Conservation (phyloP, 768 basidiomycete genomes). For the Boletus rex-veris region DNA sequence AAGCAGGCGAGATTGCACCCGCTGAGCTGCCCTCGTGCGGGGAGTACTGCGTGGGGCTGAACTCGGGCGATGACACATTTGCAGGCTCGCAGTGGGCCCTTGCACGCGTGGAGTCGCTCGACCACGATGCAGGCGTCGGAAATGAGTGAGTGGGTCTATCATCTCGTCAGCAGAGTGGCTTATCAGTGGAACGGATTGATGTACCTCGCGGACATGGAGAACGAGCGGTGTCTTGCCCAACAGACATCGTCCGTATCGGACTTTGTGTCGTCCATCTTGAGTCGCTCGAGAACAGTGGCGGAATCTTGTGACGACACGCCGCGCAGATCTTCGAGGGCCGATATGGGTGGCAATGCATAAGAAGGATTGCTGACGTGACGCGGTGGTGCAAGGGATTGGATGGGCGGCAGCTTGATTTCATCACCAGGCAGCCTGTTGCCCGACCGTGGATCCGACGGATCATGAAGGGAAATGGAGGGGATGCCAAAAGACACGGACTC, state of each 20-base stretch:
- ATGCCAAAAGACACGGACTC: constrained; percentile 34
- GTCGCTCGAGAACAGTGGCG: constrained; percentile 60
- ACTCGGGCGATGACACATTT: constrained; percentile 14
- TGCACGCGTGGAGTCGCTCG: constrained; percentile 17
- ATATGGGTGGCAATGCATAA: constrained; percentile 65
- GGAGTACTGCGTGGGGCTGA: constrained; percentile 29
- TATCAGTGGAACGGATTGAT: neutral
- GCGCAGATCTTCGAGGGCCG: constrained; percentile 61
- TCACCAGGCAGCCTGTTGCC: constrained; percentile 30
- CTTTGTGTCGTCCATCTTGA: constrained; percentile 50
- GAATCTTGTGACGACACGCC: constrained; percentile 52
- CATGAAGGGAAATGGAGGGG: constrained; percentile 34
- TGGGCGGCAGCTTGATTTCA: constrained; percentile 40
- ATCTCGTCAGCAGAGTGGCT: neutral
- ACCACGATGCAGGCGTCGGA: constrained; percentile 25
- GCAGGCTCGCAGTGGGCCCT: constrained; percentile 16
- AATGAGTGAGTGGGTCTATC: constrained; percentile 18
- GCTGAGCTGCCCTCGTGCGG: constrained; percentile 45
- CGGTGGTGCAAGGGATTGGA: constrained; percentile 34
- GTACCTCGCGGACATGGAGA: constrained; percentile 40
- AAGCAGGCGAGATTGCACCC: constrained; percentile 49
- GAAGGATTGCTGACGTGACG: constrained; percentile 33
- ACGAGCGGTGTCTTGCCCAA: constrained; percentile 44
- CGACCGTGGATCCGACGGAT: constrained; percentile 27
- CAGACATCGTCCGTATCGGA: constrained; percentile 18